phyloP scores from a whole-genome alignment of 164 flowering plant genomes.

The Akebia trifoliata region DNA sequence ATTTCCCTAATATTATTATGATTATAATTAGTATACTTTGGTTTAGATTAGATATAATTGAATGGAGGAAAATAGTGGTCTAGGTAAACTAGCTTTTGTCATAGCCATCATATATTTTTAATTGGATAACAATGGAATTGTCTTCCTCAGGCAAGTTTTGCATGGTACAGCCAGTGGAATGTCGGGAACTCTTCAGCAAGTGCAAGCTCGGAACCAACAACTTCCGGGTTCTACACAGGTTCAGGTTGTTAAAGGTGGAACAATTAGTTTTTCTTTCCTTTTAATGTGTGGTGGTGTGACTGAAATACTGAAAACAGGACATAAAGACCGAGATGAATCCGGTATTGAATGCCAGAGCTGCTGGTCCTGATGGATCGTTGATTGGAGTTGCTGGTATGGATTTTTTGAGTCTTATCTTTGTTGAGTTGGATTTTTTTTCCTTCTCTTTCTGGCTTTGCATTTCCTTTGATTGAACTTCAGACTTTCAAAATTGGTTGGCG shows the following conservation, averaged over 20 bases:
- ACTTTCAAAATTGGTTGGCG: neutral
- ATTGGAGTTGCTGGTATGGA: slow-evolving; percentile 73
- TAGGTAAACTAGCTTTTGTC: no score
- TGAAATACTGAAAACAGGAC: slow-evolving; percentile 42
- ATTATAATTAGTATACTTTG: no score
- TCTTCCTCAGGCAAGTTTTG: slow-evolving; percentile 75
- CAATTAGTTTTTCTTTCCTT: neutral
- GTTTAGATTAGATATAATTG: no score
- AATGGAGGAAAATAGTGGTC: no score
- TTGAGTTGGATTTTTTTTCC: neutral
- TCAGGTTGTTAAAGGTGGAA: slow-evolving; percentile 9
- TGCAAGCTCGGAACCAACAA: slow-evolving; percentile 82
- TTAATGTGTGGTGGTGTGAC: slow-evolving; percentile 1
- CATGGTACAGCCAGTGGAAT: slow-evolving; percentile 83
- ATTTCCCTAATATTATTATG: no score
- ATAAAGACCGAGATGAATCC: slow-evolving; percentile 62
- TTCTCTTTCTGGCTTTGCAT: neutral
- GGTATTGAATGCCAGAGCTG: slow-evolving; percentile 53
- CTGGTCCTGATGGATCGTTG: slow-evolving; percentile 71
- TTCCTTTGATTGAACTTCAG: neutral
- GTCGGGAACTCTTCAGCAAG: slow-evolving; percentile 70
- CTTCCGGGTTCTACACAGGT: slow-evolving; percentile 75
- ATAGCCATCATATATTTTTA: no score
- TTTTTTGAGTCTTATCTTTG: neutral
- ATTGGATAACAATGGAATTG: neutral